phyloP scores from a whole-genome alignment of 2,329 filamentous ascomycete genomes.

The Chaetomium olivaceum region DNA sequence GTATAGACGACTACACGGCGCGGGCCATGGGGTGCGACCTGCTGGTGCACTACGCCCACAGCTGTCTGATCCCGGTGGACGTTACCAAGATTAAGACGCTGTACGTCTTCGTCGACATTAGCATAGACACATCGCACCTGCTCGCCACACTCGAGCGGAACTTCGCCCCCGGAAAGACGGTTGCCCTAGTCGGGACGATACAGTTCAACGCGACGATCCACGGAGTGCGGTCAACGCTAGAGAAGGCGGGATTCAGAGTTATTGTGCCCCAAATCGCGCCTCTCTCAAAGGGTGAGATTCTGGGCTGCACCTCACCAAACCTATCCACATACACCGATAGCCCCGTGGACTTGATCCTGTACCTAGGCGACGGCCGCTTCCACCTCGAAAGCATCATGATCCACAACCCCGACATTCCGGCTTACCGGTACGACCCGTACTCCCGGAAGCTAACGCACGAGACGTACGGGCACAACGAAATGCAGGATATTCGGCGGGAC shows the following conservation, averaged over 20 bases:
- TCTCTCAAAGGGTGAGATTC: slow-evolving; percentile 89
- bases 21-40: slow-evolving; percentile 91
- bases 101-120: slow-evolving; percentile 98
- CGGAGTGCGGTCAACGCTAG: slow-evolving; percentile 73
- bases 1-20: slow-evolving; percentile 97
- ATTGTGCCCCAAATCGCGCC: slow-evolving; percentile 91
- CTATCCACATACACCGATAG: slow-evolving; percentile 33
- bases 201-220: slow-evolving; percentile 98
- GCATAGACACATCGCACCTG: slow-evolving; percentile 87
- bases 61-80: slow-evolving; percentile 92
- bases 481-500: slow-evolving; percentile 75
- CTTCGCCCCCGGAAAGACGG: slow-evolving; percentile 78
- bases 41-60: slow-evolving; percentile 95
- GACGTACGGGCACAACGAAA: slow-evolving; percentile 86
- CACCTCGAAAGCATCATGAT: slow-evolving; percentile 99
- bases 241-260: slow-evolving; percentile 80
- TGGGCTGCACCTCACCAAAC: slow-evolving; percentile 90
- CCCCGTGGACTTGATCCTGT: slow-evolving; percentile 74
- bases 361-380: slow-evolving; percentile 89
- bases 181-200: slow-evolving; percentile 94
- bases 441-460: slow-evolving; percentile 88
- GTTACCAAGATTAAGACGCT: slow-evolving; percentile 96
- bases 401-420: slow-evolving; percentile 86
- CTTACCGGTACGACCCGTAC: slow-evolving; percentile 97
- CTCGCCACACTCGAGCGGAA: slow-evolving; percentile 85